phyloP scores from a whole-genome alignment of 2,329 filamentous ascomycete genomes.

The Cephalotrichum gorgonifer region DNA sequence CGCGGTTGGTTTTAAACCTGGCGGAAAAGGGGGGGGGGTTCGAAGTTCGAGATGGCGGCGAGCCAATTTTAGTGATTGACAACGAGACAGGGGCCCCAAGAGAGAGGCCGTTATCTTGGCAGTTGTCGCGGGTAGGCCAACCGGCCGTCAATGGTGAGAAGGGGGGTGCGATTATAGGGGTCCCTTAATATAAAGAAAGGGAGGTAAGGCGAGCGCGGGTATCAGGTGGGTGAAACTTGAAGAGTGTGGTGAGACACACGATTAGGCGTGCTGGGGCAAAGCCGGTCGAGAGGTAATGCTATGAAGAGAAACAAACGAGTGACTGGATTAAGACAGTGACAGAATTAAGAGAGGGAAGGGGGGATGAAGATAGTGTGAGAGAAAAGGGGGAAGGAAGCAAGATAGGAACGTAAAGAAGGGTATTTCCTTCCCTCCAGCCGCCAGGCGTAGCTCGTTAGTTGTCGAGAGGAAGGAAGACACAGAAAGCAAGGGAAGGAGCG shows the following conservation, averaged over 20 bases:
- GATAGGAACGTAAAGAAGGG: not conserved
- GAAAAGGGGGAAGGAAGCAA: not conserved
- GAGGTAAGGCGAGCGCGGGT: not conserved
- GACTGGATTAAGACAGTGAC: no score
- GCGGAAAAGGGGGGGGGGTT: not conserved
- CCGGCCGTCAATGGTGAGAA: not conserved
- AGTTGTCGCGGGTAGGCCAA: not conserved
- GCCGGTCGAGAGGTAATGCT: no score
- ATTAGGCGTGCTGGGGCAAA: not conserved
- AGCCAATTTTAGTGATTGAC: no score
- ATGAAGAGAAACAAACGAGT: not conserved
- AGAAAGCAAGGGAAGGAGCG: not conserved
- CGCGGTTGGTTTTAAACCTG: not conserved
- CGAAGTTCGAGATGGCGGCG: not conserved
- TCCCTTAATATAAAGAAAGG: no score
- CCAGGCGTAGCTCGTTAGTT: no score
- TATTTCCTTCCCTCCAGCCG: not conserved
- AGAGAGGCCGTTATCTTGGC: not conserved
- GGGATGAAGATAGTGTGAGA: no score
- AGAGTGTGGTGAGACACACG: not conserved
- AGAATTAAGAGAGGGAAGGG: no score
- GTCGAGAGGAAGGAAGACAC: not conserved
- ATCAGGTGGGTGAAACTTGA: not conserved
- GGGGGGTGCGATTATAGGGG: not conserved
- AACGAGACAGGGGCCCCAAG: not conserved